phyloP scores from a whole-genome alignment of 345 rosid genomes.

The Euphorbia tirucalli region DNA sequence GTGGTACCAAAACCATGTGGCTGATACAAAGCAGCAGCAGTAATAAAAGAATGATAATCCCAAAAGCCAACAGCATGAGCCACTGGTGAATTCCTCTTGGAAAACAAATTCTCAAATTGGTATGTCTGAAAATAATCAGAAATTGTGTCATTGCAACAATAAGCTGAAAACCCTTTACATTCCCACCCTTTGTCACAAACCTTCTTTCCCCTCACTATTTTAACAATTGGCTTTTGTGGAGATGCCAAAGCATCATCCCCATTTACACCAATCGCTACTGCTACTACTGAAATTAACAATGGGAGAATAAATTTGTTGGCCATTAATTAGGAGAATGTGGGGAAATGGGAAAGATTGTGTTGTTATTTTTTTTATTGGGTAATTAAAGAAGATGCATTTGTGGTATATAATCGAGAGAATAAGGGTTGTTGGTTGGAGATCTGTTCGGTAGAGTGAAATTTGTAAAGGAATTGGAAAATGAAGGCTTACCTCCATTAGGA shows the following conservation, averaged over 20 bases:
- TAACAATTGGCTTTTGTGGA: slow-evolving; percentile 34
- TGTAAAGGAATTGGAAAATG: slow-evolving; percentile 41
- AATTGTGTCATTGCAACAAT: slow-evolving; percentile 24
- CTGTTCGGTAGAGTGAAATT: slow-evolving; percentile 33
- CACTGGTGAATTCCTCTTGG: slow-evolving; percentile 27
- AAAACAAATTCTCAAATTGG: slow-evolving; percentile 29
- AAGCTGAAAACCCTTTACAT: slow-evolving; percentile 11
- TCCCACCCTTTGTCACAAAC: slow-evolving; percentile 29
- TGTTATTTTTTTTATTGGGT: no score
- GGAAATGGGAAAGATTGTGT: no score
- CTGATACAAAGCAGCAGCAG: slow-evolving; percentile 26
- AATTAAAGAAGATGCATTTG: slow-evolving; percentile 3
- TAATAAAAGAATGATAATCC: slow-evolving; percentile 29
- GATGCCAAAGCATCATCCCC: slow-evolving; percentile 27
- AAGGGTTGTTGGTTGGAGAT: slow-evolving; percentile 10
- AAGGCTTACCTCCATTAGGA: slow-evolving; percentile 42
- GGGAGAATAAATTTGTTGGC: slow-evolving; percentile 21
- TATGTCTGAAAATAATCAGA: slow-evolving; percentile 31
- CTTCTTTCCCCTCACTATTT: slow-evolving; percentile 29
- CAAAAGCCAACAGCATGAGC: slow-evolving; percentile 31
- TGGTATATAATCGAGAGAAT: slow-evolving; percentile 6
- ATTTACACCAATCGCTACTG: slow-evolving; percentile 8
- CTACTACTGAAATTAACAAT: not conserved
- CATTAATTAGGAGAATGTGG: slow-evolving; percentile 27
- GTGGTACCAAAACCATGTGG: slow-evolving; percentile 31